phyloP scores from a whole-genome alignment of 495 filamentous ascomycete species.

The Halenospora varia region DNA sequence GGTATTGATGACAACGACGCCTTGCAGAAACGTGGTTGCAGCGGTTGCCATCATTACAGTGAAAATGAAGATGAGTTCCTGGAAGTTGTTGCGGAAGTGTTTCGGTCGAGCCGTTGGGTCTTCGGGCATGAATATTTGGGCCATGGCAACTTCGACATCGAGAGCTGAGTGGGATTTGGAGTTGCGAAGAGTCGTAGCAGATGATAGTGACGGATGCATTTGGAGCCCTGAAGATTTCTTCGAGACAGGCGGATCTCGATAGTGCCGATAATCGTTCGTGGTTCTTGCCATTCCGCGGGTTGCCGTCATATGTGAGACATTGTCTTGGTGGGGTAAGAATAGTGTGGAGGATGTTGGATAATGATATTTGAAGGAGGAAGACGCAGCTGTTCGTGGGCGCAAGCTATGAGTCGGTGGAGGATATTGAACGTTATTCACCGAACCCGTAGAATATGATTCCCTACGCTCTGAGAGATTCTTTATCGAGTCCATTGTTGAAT shows the following conservation, averaged over 20 bases:
- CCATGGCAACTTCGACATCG: constrained; percentile 14
- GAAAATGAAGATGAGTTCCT: constrained; percentile 58
- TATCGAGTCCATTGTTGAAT: no score
- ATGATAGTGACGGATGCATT: background rate
- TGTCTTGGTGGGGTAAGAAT: background rate
- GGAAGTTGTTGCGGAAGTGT: constrained; percentile 52
- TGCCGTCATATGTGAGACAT: background rate
- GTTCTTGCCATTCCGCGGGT: background rate
- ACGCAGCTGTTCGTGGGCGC: no score
- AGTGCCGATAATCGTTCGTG: background rate
- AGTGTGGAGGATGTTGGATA: background rate
- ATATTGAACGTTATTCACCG: no score
- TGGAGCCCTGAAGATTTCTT: background rate
- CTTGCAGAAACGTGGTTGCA: constrained; percentile 52
- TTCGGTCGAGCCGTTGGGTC: constrained; percentile 36
- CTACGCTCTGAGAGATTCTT: no score
- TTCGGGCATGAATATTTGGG: background rate
- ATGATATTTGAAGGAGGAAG: no score
- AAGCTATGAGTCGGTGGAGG: no score
- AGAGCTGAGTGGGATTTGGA: background rate
- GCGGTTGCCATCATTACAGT: constrained; percentile 63
- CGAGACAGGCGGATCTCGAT: background rate
- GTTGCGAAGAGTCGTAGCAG: background rate
- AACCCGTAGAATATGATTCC: no score
- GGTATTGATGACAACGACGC: constrained; percentile 54